A percentile compares a stretch with the other conserved stretches of the same genome.
phyloP scores from a whole-genome alignment of 768 basidiomycete genomes.

The Amanita jacksonii region DNA sequence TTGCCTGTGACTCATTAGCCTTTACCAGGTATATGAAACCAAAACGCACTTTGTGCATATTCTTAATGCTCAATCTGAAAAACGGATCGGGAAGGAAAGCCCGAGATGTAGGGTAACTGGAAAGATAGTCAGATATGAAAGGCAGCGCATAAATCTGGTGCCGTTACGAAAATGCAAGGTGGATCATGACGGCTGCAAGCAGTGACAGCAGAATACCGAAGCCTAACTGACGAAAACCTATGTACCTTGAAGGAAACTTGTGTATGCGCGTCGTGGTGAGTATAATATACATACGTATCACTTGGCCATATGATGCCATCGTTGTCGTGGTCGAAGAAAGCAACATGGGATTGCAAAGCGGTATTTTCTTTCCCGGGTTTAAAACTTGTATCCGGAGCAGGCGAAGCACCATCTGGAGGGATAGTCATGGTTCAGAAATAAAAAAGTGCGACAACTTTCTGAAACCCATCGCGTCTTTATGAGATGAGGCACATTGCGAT shows the following conservation, averaged over 20 bases:
- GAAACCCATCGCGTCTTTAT: neutral
- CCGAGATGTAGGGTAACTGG: conserved; percentile 27
- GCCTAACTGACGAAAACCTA: conserved; percentile 30
- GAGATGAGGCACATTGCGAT: no score
- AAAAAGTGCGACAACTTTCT: neutral
- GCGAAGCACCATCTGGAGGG: conserved; percentile 18
- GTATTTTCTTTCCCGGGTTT: conserved; percentile 23
- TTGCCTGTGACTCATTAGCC: conserved; percentile 19
- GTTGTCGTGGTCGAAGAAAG: conserved; percentile 35
- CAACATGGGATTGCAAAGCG: conserved; percentile 32
- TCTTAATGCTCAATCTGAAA: conserved; percentile 30
- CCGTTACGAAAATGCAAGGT: conserved; percentile 33
- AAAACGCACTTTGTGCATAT: conserved; percentile 28
- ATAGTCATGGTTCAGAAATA: conserved; percentile 21
- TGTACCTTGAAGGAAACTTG: conserved; percentile 14
- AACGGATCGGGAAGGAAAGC: conserved; percentile 31
- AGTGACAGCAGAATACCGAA: conserved; percentile 27
- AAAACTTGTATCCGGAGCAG: conserved; percentile 24
- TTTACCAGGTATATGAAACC: neutral
- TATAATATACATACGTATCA: conserved; percentile 29
- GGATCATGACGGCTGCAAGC: conserved; percentile 28
- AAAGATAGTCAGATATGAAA: neutral
- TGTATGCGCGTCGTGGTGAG: neutral
- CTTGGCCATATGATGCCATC: conserved; percentile 38
- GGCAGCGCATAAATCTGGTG: conserved; percentile 12